Conservation (phyloP, 108 stramenopile species). For the Aurantiochytrium sp. region DNA sequence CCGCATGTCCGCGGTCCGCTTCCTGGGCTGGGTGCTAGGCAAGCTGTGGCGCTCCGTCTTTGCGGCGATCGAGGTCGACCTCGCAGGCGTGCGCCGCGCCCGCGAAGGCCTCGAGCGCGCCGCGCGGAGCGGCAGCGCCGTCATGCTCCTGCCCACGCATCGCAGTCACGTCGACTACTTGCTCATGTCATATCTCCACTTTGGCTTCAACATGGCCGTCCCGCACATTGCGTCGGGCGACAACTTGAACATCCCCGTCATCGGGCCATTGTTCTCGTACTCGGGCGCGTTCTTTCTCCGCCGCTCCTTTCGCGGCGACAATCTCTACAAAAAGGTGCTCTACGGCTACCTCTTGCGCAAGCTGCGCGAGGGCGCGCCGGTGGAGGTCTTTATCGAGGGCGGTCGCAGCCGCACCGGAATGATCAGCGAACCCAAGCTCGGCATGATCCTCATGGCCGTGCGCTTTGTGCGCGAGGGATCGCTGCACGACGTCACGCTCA, state of each 20-base stretch:
- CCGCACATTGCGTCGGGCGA: constrained; percentile 19
- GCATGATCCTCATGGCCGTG: constrained; percentile 8
- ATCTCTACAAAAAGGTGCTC: constrained; percentile 25
- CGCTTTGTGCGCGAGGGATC: constrained; percentile 20
- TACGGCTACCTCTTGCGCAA: constrained; percentile 30
- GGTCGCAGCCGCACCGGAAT: constrained; percentile 19
- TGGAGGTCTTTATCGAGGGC: constrained; percentile 20
- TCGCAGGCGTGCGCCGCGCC: not conserved
- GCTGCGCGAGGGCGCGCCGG: not conserved
- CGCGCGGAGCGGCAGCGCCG: not conserved
- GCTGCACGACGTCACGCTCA: not conserved
- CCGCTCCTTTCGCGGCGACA: constrained; percentile 2
- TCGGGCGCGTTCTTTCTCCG: constrained; percentile 1
- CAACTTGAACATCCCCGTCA: constrained; percentile 16
- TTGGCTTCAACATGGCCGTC: constrained; percentile 11
- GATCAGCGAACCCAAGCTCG: constrained; percentile 20
- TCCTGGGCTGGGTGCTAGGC: not conserved
- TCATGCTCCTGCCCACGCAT: constrained; percentile 26
- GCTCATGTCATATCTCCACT: not conserved
- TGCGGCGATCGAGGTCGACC: not conserved
- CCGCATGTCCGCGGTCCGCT: constrained; percentile 21
- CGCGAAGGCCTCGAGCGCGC: not conserved
- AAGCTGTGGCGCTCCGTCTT: not conserved
- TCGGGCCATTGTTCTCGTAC: constrained; percentile 1
- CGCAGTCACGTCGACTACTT: constrained; percentile 3